These are phyloP conservation scores for Ophiostoma sp. DNA, from an alignment of 2,329 filamentous ascomycete species.

Conservation along the genomic window DNA sequence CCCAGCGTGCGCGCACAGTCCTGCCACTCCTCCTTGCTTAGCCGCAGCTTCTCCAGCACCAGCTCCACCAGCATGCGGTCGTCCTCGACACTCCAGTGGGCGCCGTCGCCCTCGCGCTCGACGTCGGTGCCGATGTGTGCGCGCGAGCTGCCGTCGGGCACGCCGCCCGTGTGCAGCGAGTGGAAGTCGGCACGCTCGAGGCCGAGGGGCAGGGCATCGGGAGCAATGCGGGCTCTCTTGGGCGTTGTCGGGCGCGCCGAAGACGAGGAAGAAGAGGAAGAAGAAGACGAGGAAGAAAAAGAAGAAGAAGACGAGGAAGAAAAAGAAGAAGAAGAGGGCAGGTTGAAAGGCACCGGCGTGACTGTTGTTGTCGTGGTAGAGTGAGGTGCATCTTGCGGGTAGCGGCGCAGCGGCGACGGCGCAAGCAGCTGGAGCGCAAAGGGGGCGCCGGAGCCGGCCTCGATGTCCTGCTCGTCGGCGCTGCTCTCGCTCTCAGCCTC, in stretches of 20 bases:
- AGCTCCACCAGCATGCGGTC: conserved; percentile 62
- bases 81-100: conserved; percentile 57
- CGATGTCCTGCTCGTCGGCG: conserved; percentile 28
- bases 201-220: conserved; percentile 55
- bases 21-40: conserved; percentile 61
- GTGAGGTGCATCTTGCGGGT: background rate
- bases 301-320: conserved; percentile 26
- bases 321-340: conserved; percentile 10
- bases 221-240: conserved; percentile 55
- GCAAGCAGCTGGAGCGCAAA: conserved; percentile 17
- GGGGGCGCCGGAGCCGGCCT: conserved; percentile 21
- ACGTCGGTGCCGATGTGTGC: conserved; percentile 34
- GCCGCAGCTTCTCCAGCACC: conserved; percentile 59
- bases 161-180: conserved; percentile 37
- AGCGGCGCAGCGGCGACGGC: background rate
- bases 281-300: background rate
- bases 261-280: conserved; percentile 25
- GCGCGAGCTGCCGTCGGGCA: conserved; percentile 27
- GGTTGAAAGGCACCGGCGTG: background rate
- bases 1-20: conserved; percentile 60
- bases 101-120: conserved; percentile 42
- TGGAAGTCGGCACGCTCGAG: conserved; percentile 56
- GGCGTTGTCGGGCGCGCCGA: conserved; percentile 46
- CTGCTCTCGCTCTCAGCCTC: conserved; percentile 38
- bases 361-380: background rate